A percentile compares a stretch with the other conserved stretches of the same genome.
Evolutionary conservation across 768 basidiomycete species (phyloP).

Genomic region (Mycena floridula): DNA sequence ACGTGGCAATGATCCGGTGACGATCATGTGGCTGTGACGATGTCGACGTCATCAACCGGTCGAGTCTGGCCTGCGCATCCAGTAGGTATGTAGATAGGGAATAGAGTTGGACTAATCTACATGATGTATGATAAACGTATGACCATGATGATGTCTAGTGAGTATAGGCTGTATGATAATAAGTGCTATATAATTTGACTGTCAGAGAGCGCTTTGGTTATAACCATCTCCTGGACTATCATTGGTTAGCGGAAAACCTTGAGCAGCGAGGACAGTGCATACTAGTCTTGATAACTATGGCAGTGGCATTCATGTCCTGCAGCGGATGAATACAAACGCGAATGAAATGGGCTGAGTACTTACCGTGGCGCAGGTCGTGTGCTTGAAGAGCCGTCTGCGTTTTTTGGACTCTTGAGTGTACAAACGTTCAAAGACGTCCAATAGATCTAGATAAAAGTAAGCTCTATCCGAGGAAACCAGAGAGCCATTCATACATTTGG

Average conservation of each 20-base stretch:
- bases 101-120: too few species aligned
- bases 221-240: constrained; percentile 6
- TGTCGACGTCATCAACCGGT: too few species aligned
- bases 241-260: too few species aligned
- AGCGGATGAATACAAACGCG: not conserved
- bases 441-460: constrained; percentile 32
- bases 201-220: constrained; percentile 5
- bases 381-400: constrained; percentile 42
- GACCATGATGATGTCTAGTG: too few species aligned
- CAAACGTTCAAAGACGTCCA: constrained; percentile 42
- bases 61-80: too few species aligned
- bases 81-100: too few species aligned
- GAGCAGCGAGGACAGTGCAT: not conserved
- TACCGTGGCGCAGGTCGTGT: constrained; percentile 55
- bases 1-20: too few species aligned
- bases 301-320: not conserved
- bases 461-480: not conserved
- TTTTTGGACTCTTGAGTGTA: constrained; percentile 45
- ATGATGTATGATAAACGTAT: too few species aligned
- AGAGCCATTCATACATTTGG: constrained; percentile 37
- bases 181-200: too few species aligned
- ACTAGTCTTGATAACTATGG: not conserved
- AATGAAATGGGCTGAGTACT: constrained; percentile 15
- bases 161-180: too few species aligned
- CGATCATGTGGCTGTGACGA: too few species aligned